Base-by-base conservation (phyloP, 305 asterid genomes). In the Fraxinus greggii region DNA sequence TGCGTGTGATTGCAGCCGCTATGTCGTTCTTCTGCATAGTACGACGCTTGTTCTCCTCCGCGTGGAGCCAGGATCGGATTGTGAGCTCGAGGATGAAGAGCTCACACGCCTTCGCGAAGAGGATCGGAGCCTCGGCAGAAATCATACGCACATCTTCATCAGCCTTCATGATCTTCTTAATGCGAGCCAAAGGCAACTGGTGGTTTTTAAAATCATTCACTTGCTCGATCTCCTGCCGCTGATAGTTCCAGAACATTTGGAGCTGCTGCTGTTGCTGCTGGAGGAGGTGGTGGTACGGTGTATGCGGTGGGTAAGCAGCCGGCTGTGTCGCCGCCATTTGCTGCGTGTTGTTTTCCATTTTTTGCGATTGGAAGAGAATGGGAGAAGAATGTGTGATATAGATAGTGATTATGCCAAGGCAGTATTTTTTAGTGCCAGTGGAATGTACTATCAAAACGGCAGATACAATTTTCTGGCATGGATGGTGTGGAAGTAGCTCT, bases 61-160 rank as follows among this genome's bases (percentile, higher is more conserved):
- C 98, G 91, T 95, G 98, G 40, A 92, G 90, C 98, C 98, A 95
- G 8, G 98, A 93, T 45, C 98, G 91, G 86, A 93, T 92, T 1
- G 98, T 95, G 86, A 95, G 97, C 84, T 95, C 98, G 28, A 95
- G 91, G 79, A 95, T 95, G 93, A 95, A 95, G 63, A 95, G 93
- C 90, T 95, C 98, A 83, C 97, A 95, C 13, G 98, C 98, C 88
- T 95, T 95, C 10, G 98, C 94, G 88, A 95, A 95, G 45, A 95
- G 91, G 70, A 95, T 92, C 28, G 98, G 98, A 4, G 97, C 97
- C 90, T 95, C 98, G 31, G 98, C 98, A 5, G 98, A 95, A 76
- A 95, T 93, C 98, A 95, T 95, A 12, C 98, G 97, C 76, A 95
- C 98, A 78, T 95, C 98, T 77, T 95, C 98, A 65, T 95, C 98